Conservation (phyloP, 331 rosid genomes). For the Malus hybrid region DNA sequence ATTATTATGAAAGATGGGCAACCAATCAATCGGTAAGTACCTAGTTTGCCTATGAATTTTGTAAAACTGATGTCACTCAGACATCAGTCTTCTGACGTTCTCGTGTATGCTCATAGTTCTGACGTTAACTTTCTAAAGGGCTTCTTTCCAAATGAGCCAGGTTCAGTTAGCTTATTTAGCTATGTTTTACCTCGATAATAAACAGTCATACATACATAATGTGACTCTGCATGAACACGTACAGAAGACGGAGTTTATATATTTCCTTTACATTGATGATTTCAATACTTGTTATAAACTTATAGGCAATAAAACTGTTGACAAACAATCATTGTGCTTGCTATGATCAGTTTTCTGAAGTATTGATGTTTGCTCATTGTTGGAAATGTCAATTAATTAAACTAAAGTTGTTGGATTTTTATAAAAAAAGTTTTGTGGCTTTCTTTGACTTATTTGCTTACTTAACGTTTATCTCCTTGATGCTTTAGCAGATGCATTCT, state of each 20-base stretch:
- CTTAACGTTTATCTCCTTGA: not conserved
- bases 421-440: not conserved
- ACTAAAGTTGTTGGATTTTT: not conserved
- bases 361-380: not conserved
- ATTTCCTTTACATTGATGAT: not conserved
- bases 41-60: not conserved
- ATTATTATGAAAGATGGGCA: slow-evolving; percentile 54
- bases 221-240: not conserved
- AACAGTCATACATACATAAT: not conserved
- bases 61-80: not conserved
- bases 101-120: not conserved
- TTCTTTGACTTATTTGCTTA: not conserved
- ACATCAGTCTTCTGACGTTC: not conserved
- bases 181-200: not conserved
- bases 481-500: not conserved
- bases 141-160: not conserved
- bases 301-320: not conserved
- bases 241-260: not conserved
- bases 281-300: not conserved
- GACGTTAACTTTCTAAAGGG: not conserved
- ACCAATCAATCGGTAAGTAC: slow-evolving; percentile 41
- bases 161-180: not conserved
- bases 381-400: not conserved
- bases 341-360: not conserved
- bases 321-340: not conserved